A percentile compares a stretch with the other conserved stretches of the same genome.
Evolutionary conservation across 805 yeast genomes (phyloP).

Genomic region (Kodamaea kaohsiungensis): DNA sequence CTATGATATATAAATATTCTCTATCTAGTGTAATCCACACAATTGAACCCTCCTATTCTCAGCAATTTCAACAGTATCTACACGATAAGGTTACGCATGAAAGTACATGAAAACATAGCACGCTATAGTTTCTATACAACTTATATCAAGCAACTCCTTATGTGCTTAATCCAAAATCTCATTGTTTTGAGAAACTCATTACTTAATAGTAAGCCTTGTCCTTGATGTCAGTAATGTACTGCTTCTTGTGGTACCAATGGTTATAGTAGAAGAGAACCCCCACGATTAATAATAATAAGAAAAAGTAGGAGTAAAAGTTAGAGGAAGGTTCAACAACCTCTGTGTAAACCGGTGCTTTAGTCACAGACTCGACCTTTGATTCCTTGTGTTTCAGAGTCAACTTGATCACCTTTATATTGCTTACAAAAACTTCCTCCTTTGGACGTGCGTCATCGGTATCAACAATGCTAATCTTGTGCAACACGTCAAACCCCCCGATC

Average conservation of each 20-base stretch:
- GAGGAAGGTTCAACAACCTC: conserved; percentile 11
- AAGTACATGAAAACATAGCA: too few relatives aligned
- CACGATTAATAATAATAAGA: conserved; percentile 12
- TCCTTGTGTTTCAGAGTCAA: background rate
- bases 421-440: conserved; percentile 16
- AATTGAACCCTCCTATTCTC: too few relatives aligned
- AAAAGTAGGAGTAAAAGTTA: conserved; percentile 13
- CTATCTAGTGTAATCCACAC: too few relatives aligned
- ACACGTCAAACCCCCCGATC: conserved; percentile 23
- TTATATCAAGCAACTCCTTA: too few relatives aligned
- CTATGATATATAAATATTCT: too few relatives aligned
- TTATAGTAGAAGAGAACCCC: conserved; percentile 14
- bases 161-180: background rate
- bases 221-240: conserved; percentile 26
- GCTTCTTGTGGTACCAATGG: conserved; percentile 22
- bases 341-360: conserved; percentile 1
- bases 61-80: too few relatives aligned
- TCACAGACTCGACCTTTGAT: background rate
- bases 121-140: background rate
- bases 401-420: conserved; percentile 11
- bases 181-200: background rate
- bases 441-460: conserved; percentile 15
- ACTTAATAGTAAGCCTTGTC: conserved; percentile 21
- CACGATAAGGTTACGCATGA: too few relatives aligned
- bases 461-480: conserved; percentile 20